Evolutionary conservation across 2,329 filamentous ascomycete species (phyloP).

Genomic region (Fusarium nelsonii): DNA sequence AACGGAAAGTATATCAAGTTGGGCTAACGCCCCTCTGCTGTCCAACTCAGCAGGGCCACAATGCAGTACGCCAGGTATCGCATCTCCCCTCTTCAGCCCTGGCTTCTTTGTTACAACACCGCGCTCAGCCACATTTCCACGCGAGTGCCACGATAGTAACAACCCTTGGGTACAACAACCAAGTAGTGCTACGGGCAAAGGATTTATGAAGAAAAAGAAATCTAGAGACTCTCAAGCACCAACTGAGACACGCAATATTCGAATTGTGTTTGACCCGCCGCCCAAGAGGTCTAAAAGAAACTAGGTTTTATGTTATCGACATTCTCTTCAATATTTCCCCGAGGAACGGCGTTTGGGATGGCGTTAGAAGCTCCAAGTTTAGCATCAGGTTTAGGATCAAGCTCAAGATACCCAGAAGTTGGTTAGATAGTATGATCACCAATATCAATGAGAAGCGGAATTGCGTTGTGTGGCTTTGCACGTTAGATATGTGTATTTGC

Average conservation of each 20-base stretch:
- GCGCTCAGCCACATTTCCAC: slow-evolving; percentile 25
- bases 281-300: slow-evolving; percentile 45
- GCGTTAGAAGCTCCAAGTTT: no score
- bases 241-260: slow-evolving; percentile 53
- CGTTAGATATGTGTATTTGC: slow-evolving; percentile 29
- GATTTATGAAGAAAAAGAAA: slow-evolving; percentile 40
- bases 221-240: slow-evolving; percentile 50
- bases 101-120: slow-evolving; percentile 43
- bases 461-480: slow-evolving; percentile 10
- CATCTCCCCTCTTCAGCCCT: slow-evolving; percentile 43
- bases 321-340: no score
- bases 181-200: slow-evolving; percentile 10
- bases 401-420: no score
- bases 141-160: slow-evolving; percentile 26
- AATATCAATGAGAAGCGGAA: no score
- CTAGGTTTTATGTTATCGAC: no score
- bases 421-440: no score
- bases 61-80: slow-evolving; percentile 44
- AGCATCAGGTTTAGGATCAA: no score
- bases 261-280: slow-evolving; percentile 57
- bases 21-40: slow-evolving; percentile 54
- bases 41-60: slow-evolving; percentile 47
- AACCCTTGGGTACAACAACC: slow-evolving; percentile 40
- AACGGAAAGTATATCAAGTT: slow-evolving; percentile 51
- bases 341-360: no score